Percentiles rank a stretch among this genome's conserved stretches.
phyloP scores from a whole-genome alignment of 148 eudicot genomes.

The Rhododendron ovatum region DNA sequence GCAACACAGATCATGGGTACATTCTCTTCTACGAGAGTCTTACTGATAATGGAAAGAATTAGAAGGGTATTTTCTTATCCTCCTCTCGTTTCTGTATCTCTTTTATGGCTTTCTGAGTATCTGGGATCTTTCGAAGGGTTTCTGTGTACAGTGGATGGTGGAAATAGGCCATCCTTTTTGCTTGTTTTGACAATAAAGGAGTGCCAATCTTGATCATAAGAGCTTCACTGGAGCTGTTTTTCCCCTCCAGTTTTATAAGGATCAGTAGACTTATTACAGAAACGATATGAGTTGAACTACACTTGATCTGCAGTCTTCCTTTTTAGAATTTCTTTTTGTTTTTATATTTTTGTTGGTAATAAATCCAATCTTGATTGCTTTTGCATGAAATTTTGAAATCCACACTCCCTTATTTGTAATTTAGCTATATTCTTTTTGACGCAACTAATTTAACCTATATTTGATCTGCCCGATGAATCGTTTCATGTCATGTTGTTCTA shows the following conservation, averaged over 20 bases:
- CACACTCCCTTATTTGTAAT: background rate
- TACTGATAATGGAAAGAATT: background rate
- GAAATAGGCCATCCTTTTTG: slow-evolving; percentile 6
- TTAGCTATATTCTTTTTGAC: too few species aligned
- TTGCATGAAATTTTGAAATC: background rate
- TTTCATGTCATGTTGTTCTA: background rate
- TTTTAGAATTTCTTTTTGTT: background rate
- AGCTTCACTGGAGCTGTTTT: slow-evolving; percentile 4
- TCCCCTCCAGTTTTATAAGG: background rate
- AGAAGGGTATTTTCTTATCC: background rate
- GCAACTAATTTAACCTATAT: background rate
- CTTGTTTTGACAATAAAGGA: slow-evolving; percentile 4
- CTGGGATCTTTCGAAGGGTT: background rate
- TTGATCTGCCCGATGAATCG: background rate
- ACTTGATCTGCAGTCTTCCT: background rate
- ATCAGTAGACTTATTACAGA: slow-evolving; percentile 4
- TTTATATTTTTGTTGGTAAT: background rate
- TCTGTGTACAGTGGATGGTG: slow-evolving; percentile 22
- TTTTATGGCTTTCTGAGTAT: slow-evolving; percentile 1
- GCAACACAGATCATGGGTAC: slow-evolving; percentile 88
- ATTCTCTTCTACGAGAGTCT: slow-evolving; percentile 79
- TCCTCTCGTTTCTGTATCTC: background rate
- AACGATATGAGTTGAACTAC: background rate
- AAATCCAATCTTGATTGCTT: background rate
- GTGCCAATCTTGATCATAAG: slow-evolving; percentile 6